Evolutionary conservation across 305 asterid genomes (phyloP).

Genomic region (Fraxinus floribunda): DNA sequence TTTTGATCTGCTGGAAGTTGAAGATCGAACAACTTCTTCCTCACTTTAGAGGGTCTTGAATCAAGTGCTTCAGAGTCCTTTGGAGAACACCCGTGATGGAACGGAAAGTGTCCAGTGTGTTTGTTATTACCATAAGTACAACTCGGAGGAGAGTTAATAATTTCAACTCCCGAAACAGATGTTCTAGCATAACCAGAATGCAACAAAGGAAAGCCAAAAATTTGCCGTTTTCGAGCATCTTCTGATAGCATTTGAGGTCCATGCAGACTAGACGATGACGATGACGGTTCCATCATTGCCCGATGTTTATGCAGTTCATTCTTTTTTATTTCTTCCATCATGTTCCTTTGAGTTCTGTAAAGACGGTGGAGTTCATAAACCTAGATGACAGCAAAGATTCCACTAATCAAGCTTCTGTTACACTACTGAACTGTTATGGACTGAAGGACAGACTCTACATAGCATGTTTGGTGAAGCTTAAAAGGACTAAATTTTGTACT

Average conservation of each 20-base stretch:
- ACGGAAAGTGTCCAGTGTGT: slow-evolving; percentile 39
- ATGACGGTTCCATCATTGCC: slow-evolving; percentile 61
- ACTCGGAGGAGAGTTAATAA: slow-evolving; percentile 57
- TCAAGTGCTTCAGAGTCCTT: slow-evolving; percentile 56
- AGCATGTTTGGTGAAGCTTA: not conserved
- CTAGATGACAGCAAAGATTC: slow-evolving; percentile 22
- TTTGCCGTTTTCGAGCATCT: slow-evolving; percentile 63
- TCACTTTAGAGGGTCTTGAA: slow-evolving; percentile 67
- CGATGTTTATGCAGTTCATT: slow-evolving; percentile 41
- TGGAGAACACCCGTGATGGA: slow-evolving; percentile 43
- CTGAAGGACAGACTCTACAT: not conserved
- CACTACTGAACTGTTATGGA: not conserved
- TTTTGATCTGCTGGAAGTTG: slow-evolving; percentile 82
- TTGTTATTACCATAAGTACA: slow-evolving; percentile 53
- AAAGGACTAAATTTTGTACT: not conserved
- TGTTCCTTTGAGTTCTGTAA: slow-evolving; percentile 77
- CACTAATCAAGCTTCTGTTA: slow-evolving; percentile 15
- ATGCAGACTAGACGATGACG: slow-evolving; percentile 55
- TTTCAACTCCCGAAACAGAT: slow-evolving; percentile 28
- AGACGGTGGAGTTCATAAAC: slow-evolving; percentile 72
- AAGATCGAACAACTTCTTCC: slow-evolving; percentile 84
- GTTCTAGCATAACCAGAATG: slow-evolving; percentile 53
- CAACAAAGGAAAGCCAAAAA: slow-evolving; percentile 44
- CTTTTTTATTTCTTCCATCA: slow-evolving; percentile 76
- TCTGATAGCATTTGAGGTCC: slow-evolving; percentile 58